These are phyloP conservation scores for Cercospora zeae-maydis DNA, from an alignment of 2,329 filamentous ascomycete species.

Conservation along the genomic window DNA sequence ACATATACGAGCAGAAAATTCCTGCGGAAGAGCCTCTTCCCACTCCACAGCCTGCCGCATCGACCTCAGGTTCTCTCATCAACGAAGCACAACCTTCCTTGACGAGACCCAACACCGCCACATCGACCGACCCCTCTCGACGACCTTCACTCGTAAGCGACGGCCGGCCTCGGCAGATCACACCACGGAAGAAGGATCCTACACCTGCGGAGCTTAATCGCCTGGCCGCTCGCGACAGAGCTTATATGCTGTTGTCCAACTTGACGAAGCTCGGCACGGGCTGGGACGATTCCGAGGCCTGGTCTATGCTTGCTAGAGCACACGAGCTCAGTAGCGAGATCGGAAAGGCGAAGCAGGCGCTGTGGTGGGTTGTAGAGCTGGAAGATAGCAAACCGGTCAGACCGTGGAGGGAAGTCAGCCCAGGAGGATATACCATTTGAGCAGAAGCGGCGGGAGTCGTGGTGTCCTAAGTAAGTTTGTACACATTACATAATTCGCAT, in stretches of 20 bases:
- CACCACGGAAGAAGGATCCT: constrained; percentile 25
- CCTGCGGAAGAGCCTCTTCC: constrained; percentile 56
- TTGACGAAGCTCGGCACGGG: constrained; percentile 80
- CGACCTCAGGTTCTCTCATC: constrained; percentile 23
- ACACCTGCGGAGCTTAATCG: constrained; percentile 72
- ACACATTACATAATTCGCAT: not conserved
- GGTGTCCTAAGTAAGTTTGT: not conserved
- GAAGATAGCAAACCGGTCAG: constrained; percentile 80
- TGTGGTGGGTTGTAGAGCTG: constrained; percentile 97
- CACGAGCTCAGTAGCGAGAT: constrained; percentile 83
- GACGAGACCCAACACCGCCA: constrained; percentile 20
- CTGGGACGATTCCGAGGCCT: constrained; percentile 92
- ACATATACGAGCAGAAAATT: constrained; percentile 68
- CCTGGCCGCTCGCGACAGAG: constrained; percentile 84
- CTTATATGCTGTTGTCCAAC: constrained; percentile 75
- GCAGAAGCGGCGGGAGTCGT: not conserved
- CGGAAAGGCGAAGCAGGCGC: constrained; percentile 83
- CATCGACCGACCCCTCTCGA: constrained; percentile 15
- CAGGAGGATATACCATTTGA: constrained; percentile 32
- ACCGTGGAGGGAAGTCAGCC: constrained; percentile 62
- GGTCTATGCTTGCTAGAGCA: constrained; percentile 81
- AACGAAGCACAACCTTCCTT: constrained; percentile 22
- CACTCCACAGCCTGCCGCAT: constrained; percentile 30
- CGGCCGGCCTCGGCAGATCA: constrained; percentile 11
- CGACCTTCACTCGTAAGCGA: constrained; percentile 18